Conservation (phyloP, 2,329 filamentous ascomycete genomes). For the Zymoseptoria crescenta region DNA sequence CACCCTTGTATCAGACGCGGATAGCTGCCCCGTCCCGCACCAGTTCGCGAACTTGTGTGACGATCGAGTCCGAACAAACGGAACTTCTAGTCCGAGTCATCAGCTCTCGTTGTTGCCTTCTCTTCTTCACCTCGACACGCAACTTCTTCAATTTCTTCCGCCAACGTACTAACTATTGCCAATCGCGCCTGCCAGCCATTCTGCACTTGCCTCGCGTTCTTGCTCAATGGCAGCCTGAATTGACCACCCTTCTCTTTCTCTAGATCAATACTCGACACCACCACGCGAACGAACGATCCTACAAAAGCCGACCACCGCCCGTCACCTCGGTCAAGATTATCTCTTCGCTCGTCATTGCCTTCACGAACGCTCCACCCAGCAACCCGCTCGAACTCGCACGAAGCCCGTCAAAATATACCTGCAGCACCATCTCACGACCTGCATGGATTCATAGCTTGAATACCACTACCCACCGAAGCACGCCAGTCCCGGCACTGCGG, state of each 20-base stretch:
- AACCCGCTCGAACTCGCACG: not conserved
- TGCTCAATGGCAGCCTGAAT: not conserved
- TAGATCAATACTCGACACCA: not conserved
- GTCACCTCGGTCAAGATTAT: not conserved
- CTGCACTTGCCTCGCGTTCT: not conserved
- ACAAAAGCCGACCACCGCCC: not conserved
- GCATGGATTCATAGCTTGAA: not conserved
- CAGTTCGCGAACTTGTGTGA: no score
- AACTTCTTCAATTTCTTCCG: slow-evolving; percentile 2
- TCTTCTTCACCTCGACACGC: not conserved
- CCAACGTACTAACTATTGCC: not conserved
- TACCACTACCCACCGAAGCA: not conserved
- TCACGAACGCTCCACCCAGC: not conserved
- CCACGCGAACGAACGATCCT: not conserved
- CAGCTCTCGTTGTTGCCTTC: not conserved
- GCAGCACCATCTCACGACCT: not conserved
- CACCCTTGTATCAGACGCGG: not conserved
- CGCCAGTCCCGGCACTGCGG: not conserved
- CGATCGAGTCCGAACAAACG: not conserved
- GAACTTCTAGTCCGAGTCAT: not conserved
- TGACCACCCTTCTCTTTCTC: not conserved
- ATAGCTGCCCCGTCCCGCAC: no score
- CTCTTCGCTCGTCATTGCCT: not conserved
- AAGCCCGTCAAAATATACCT: not conserved
- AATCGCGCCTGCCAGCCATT: not conserved